Base-by-base conservation (phyloP, 805 yeast species). In the Suhomyces kilbournensis region DNA sequence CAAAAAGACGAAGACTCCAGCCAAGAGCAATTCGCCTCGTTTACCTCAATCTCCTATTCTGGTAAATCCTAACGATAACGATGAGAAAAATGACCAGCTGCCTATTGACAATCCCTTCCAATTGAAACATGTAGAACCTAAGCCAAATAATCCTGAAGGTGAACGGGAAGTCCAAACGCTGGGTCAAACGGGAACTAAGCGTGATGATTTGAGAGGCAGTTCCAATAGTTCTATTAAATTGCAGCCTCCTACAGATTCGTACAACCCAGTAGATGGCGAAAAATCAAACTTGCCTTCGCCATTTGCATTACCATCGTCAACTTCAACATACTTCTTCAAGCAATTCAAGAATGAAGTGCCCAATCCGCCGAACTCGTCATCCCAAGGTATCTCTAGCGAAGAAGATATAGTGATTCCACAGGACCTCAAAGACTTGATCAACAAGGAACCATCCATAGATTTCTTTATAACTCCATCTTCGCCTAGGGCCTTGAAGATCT, bases 231-330 rank as follows among this genome's bases (percentile, higher is more conserved):
- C 23, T 17, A 35, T 35, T 20, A 30, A 45, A 20, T 45, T 32
- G 40, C 23, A 28, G 15, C 38, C 45, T 22, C 30, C 30, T 22
- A 9, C 44, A 6, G 35, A 32, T 50, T 56, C 35, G 7, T 17
- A 46, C 56, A 32, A 32, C 20, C 47, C 50, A 7, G 12, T 32
- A n/a, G 35, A 32, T 32, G 35, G 35, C 17, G 32, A 28, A 12
- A 32, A 32, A 32, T 56, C 64, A 17, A 56, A 60, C 10, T 51
- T 67, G 20, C 75, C 76, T 7, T 65, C 70, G 47, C 74, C 79
- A 7, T 75, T 75, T 62, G 78, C 78, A n/a, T 64, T 74, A 56
- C 79, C 79, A 1, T 69, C 75, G 4, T 74, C 78, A 1, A 71
- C 77, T 0, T 72, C 78, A 0, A 67, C 65, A 26, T 64, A 71